Conservation (phyloP, 805 yeast genomes). For the Alloascoidea africana region DNA sequence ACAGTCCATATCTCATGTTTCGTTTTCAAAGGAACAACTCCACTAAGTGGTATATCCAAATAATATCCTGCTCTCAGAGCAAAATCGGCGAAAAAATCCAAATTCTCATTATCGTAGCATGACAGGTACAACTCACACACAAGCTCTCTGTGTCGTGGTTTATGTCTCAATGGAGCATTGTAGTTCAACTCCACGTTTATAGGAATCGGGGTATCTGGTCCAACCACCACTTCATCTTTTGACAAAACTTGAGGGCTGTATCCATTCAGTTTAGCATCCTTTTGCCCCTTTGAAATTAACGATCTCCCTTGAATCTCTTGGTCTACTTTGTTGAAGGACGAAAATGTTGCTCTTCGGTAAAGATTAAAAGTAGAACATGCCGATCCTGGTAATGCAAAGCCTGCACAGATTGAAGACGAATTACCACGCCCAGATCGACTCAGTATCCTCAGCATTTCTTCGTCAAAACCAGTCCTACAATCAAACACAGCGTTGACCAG, state of each 20-base stretch:
- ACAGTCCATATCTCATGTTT: constrained; percentile 87
- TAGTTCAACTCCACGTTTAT: constrained; percentile 69
- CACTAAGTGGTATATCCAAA: constrained; percentile 74
- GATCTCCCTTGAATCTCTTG: too few relatives aligned
- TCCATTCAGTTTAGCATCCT: neutral
- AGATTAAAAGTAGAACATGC: too few relatives aligned
- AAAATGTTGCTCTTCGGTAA: too few relatives aligned
- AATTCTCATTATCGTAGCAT: constrained; percentile 52
- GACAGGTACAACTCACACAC: constrained; percentile 61
- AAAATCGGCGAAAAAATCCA: constrained; percentile 72
- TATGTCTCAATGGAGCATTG: constrained; percentile 63
- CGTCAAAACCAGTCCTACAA: too few relatives aligned
- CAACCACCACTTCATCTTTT: constrained; percentile 18
- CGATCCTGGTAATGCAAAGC: too few relatives aligned
- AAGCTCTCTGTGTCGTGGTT: constrained; percentile 52
- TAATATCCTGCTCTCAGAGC: constrained; percentile 83
- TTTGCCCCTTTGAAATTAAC: too few relatives aligned
- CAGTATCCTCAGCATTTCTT: too few relatives aligned
- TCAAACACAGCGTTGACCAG: too few relatives aligned
- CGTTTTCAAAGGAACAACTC: constrained; percentile 52
- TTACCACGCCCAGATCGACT: too few relatives aligned
- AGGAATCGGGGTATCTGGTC: constrained; percentile 50
- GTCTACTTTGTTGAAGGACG: too few relatives aligned
- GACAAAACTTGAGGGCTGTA: constrained; percentile 24
- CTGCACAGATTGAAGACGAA: too few relatives aligned